A percentile compares a stretch with the other conserved stretches of the same genome.
Evolutionary conservation across 257 asterid genomes (phyloP).

Genomic region (Linderniella brevidens): DNA sequence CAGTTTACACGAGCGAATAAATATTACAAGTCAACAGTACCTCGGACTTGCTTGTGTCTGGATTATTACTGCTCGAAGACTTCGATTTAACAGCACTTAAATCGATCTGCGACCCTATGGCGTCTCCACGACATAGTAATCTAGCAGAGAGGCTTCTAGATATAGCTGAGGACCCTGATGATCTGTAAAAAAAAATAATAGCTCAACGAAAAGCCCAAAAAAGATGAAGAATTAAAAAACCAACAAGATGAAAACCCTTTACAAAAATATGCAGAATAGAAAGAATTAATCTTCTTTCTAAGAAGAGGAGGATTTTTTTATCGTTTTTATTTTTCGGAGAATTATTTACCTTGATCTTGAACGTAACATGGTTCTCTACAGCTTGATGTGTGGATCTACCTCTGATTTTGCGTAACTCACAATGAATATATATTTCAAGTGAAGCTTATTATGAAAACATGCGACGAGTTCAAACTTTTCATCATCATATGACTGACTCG

Average conservation of each 20-base stretch:
- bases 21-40: conserved; percentile 9
- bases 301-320: conserved; percentile 6
- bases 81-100: conserved; percentile 36
- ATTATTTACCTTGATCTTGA: conserved; percentile 73
- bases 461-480: too few relatives aligned
- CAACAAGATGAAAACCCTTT: neutral
- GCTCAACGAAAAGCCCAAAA: conserved; percentile 28
- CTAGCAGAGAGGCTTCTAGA: conserved; percentile 51
- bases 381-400: too few relatives aligned
- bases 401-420: too few relatives aligned
- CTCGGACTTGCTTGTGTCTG: conserved; percentile 23
- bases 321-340: too few relatives aligned
- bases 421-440: too few relatives aligned
- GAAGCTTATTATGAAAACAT: too few relatives aligned
- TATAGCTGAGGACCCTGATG: conserved; percentile 28
- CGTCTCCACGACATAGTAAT: conserved; percentile 57
- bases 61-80: too few relatives aligned
- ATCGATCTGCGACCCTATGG: conserved; percentile 36
- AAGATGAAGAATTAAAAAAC: conserved; percentile 3
- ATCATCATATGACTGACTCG: too few relatives aligned
- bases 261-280: conserved; percentile 6
- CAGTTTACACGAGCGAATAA: conserved; percentile 22
- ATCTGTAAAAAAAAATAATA: conserved; percentile 17
- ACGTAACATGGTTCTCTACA: conserved; percentile 24
- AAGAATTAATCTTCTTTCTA: conserved; percentile 1